These are phyloP conservation scores for Melanogaster broomeanus DNA, from an alignment of 768 basidiomycete species.

Conservation along the genomic window DNA sequence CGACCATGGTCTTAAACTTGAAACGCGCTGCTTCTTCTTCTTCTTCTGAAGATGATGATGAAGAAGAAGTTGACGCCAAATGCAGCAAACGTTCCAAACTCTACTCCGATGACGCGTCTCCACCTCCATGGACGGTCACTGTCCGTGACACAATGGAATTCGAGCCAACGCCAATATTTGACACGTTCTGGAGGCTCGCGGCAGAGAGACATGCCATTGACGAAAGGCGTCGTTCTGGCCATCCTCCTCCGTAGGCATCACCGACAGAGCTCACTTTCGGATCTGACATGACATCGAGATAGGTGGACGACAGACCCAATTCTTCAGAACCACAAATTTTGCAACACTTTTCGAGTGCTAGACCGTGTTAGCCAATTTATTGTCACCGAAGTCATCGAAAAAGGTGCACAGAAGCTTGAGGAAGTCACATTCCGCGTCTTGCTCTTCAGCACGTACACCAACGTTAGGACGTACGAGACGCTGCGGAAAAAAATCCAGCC, in stretches of 20 bases:
- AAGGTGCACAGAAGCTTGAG: conserved; percentile 56
- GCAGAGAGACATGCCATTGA: conserved; percentile 60
- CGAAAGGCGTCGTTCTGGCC: conserved; percentile 51
- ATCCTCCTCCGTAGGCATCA: conserved; percentile 52
- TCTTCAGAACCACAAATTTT: conserved; percentile 58
- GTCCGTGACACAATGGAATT: conserved; percentile 41
- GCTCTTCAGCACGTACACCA: conserved; percentile 73
- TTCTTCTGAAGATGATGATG: too few relatives aligned
- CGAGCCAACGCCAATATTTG: conserved; percentile 52
- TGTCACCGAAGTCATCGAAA: conserved; percentile 66
- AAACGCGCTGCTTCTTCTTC: conserved; percentile 25
- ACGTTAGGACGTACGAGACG: conserved; percentile 70
- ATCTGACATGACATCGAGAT: conserved; percentile 13
- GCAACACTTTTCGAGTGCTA: conserved; percentile 74
- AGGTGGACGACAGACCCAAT: conserved; percentile 74
- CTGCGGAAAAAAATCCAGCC: conserved; percentile 53
- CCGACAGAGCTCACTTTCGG: not conserved
- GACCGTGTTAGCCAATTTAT: conserved; percentile 74
- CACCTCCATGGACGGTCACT: conserved; percentile 30
- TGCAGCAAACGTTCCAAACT: conserved; percentile 29
- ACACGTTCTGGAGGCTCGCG: conserved; percentile 61
- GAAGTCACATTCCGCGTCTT: conserved; percentile 74
- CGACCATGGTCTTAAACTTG: conserved; percentile 2
- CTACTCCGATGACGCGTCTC: conserved; percentile 6
- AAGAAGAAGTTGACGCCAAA: conserved; percentile 2